phyloP scores from a whole-genome alignment of 768 basidiomycete species.

The Pisolithus marmoratus region DNA sequence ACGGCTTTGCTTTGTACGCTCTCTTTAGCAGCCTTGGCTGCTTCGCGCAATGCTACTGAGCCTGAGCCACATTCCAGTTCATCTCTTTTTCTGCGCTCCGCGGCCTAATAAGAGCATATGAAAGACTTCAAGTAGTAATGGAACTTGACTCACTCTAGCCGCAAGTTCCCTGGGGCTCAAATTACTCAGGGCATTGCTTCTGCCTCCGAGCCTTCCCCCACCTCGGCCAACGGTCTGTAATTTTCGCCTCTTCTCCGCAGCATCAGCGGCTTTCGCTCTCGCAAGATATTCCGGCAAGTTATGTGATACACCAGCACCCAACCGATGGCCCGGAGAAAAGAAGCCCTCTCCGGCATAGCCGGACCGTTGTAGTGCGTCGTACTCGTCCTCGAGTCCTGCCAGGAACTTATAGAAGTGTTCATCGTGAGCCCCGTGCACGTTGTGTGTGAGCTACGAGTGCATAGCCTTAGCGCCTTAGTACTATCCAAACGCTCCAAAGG shows the following conservation, averaged over 20 bases:
- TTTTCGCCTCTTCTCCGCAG: slow-evolving; percentile 69
- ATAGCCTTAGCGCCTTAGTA: not conserved
- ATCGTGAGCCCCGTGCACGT: slow-evolving; percentile 86
- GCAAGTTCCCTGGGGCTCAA: slow-evolving; percentile 68
- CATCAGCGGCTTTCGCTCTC: slow-evolving; percentile 62
- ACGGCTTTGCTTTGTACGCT: slow-evolving; percentile 57
- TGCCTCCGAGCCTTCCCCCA: slow-evolving; percentile 59
- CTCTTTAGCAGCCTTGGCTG: slow-evolving; percentile 61
- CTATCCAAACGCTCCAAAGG: not conserved
- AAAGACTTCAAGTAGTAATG: slow-evolving; percentile 14
- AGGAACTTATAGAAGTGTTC: slow-evolving; percentile 76
- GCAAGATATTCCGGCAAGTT: slow-evolving; percentile 63
- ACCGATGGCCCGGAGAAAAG: slow-evolving; percentile 61
- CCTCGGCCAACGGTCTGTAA: slow-evolving; percentile 39
- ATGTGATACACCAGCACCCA: slow-evolving; percentile 67
- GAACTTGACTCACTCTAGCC: slow-evolving; percentile 45
- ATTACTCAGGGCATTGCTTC: slow-evolving; percentile 30
- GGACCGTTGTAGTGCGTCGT: slow-evolving; percentile 65
- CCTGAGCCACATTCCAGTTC: slow-evolving; percentile 72
- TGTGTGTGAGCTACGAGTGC: slow-evolving; percentile 69
- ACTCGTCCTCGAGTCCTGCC: slow-evolving; percentile 75
- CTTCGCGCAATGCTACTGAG: slow-evolving; percentile 49
- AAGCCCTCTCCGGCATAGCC: slow-evolving; percentile 94
- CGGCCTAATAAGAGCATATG: slow-evolving; percentile 53
- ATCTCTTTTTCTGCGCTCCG: slow-evolving; percentile 71